phyloP scores from a whole-genome alignment of 441 rosid species.

The Pelargonium cotyledonis region DNA sequence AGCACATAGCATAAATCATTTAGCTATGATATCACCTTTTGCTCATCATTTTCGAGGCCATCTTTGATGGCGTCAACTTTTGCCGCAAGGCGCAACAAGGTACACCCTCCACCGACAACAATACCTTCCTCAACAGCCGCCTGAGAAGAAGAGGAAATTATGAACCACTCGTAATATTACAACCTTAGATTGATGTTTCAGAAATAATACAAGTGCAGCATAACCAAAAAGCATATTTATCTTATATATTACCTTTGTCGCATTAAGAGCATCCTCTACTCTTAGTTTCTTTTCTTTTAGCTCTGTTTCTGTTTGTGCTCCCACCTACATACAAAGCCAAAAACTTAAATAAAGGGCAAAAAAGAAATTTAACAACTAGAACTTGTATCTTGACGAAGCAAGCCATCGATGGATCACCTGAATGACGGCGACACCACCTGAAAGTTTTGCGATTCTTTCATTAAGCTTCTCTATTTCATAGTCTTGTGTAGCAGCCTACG shows the following conservation, averaged over 20 bases:
- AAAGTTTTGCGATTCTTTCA: constrained; percentile 85
- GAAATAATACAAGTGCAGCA: too few relatives aligned
- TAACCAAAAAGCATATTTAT: too few relatives aligned
- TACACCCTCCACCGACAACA: constrained; percentile 94
- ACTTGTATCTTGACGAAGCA: too few relatives aligned
- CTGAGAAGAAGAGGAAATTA: not conserved
- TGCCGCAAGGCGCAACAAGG: constrained; percentile 70
- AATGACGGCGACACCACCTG: constrained; percentile 90
- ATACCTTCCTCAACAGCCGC: constrained; percentile 98
- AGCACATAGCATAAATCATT: too few relatives aligned
- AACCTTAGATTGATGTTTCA: too few relatives aligned
- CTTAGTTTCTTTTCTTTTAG: constrained; percentile 91
- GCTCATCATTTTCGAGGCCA: constrained; percentile 65
- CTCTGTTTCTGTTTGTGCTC: constrained; percentile 94
- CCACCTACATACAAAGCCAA: too few relatives aligned
- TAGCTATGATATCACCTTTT: constrained; percentile 44
- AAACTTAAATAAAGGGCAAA: too few relatives aligned
- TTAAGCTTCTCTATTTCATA: constrained; percentile 84
- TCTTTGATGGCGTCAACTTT: constrained; percentile 79
- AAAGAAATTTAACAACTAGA: too few relatives aligned
- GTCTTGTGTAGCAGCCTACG: constrained; percentile 44
- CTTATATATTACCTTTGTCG: constrained; percentile 58
- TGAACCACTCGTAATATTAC: too few relatives aligned
- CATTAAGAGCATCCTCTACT: constrained; percentile 96
- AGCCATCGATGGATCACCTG: constrained; percentile 37